These are phyloP conservation scores for Teratosphaeria viscida DNA, from an alignment of 2,329 filamentous ascomycete genomes.

Conservation along the genomic window DNA sequence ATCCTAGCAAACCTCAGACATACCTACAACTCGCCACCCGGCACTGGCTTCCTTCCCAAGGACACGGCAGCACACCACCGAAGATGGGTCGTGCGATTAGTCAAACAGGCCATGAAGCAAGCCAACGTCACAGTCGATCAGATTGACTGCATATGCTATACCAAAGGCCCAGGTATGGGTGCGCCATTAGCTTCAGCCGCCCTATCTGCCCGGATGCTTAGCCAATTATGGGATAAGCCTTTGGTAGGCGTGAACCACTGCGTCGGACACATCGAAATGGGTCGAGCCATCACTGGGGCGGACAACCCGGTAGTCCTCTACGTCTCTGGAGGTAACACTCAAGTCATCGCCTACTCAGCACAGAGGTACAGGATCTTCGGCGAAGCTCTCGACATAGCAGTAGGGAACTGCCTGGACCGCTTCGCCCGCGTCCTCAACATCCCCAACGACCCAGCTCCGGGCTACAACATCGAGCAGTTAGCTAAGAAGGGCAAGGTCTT, in stretches of 20 bases:
- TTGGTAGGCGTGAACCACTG: constrained; percentile 96
- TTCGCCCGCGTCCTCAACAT: constrained; percentile 88
- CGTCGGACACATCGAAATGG: constrained; percentile 98
- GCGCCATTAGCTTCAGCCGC: constrained; percentile 81
- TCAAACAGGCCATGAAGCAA: constrained; percentile 65
- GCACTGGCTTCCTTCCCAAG: constrained; percentile 90
- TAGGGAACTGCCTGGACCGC: constrained; percentile 92
- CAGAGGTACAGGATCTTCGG: constrained; percentile 96
- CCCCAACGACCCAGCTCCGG: constrained; percentile 89
- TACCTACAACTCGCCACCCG: constrained; percentile 84
- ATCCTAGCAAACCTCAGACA: constrained; percentile 91
- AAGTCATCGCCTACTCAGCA: constrained; percentile 93
- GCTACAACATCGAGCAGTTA: constrained; percentile 95
- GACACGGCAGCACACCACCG: constrained; percentile 93
- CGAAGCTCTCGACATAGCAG: constrained; percentile 92
- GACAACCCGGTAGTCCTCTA: constrained; percentile 90
- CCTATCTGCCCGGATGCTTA: constrained; percentile 70
- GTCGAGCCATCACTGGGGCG: constrained; percentile 80
- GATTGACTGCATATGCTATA: constrained; percentile 90
- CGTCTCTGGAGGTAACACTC: constrained; percentile 90
- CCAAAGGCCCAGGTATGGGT: constrained; percentile 91
- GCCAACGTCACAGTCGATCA: constrained; percentile 53
- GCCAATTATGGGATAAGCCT: constrained; percentile 76
- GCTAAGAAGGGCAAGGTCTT: constrained; percentile 63
- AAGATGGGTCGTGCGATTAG: constrained; percentile 69